Base-by-base conservation (phyloP, 1,139 yeast species). In the Komagataea norvegica region DNA sequence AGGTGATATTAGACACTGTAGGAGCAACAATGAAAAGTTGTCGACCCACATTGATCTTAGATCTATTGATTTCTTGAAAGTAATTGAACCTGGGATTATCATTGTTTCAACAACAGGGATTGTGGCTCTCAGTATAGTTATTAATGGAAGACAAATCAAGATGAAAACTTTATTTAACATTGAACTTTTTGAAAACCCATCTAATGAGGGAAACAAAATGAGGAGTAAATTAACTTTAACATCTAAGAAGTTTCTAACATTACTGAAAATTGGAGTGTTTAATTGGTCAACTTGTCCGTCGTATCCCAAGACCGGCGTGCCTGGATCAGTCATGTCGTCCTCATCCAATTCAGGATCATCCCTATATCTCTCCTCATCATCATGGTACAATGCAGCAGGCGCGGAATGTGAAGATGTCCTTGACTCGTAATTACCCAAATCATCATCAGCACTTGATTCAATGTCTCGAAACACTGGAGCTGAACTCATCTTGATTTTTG, bases 71-170 rank as follows among this genome's bases (percentile, higher is more conserved):
- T 37, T 37, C 14, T 37, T 37, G 31, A 29, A 37, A 8, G 27
- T 21, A 14, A 26, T 37, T 16, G 40, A 32, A 3, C 40, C 40
- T n/a, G 40, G 36, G 11, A 37, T 14, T 13, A 33, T 31, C 36
- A 37, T 21, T 50, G 45, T 51, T 22, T 57, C 60, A 31, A 64
- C 55, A 2, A 74, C 78, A 1, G 84, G 83, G 1, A 70, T 62
- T 1, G 79, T 66, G 5, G 72, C 28, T 16, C 74, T 62, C 14
- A 77, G 57, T 3, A 72, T 31, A 1, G 72, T 43, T 1, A 70
- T 62, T 1, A 73, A 56, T 2, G 80, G 80, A 1, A 70, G 40
- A 7, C 70, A 51, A n/a, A 68, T 34, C 2, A 68, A 30, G 5
- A 56, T 54, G 34, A 59, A 52, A 7, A 60, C 14, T 33, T 52